Evolutionary conservation across 2,329 filamentous ascomycete genomes (phyloP).

Genomic region (Akanthomyces uredinophilus): DNA sequence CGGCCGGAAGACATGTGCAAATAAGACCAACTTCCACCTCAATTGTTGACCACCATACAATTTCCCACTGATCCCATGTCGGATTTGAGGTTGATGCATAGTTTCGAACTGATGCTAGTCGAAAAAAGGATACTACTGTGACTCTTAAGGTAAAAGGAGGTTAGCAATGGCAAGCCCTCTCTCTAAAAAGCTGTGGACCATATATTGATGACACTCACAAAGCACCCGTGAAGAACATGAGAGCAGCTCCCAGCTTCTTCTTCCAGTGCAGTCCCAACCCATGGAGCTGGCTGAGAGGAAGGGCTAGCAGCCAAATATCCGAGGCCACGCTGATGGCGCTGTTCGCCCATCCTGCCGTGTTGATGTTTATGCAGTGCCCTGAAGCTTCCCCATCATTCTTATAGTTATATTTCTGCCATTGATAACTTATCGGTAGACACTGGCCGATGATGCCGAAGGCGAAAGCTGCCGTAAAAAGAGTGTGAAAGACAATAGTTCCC

Average conservation of each 20-base stretch:
- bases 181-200: too few species aligned
- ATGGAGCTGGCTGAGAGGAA: slow-evolving; percentile 39
- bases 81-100: slow-evolving; percentile 25
- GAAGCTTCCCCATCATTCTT: slow-evolving; percentile 24
- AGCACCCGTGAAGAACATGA: slow-evolving; percentile 41
- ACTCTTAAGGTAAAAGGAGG: slow-evolving; percentile 16
- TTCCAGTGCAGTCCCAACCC: too few species aligned
- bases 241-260: slow-evolving; percentile 34
- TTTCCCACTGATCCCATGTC: slow-evolving; percentile 25
- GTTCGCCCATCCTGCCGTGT: slow-evolving; percentile 40
- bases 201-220: slow-evolving; percentile 22
- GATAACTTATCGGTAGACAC: neutral
- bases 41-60: slow-evolving; percentile 27
- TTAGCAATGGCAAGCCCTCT: slow-evolving; percentile 10
- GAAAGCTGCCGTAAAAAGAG: slow-evolving; percentile 31
- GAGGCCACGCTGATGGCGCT: slow-evolving; percentile 41
- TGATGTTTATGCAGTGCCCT: slow-evolving; percentile 42
- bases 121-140: slow-evolving; percentile 28
- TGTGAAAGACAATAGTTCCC: slow-evolving; percentile 30
- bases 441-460: slow-evolving; percentile 34
- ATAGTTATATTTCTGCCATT: slow-evolving; percentile 40
- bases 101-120: slow-evolving; percentile 24
- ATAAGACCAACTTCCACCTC: slow-evolving; percentile 31
- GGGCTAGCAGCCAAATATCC: slow-evolving; percentile 41
- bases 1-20: slow-evolving; percentile 28